Evolutionary conservation across 768 basidiomycete species (phyloP), one percentile per base, ranked within the genome.

Genomic region (Mycena floridula): DNA sequence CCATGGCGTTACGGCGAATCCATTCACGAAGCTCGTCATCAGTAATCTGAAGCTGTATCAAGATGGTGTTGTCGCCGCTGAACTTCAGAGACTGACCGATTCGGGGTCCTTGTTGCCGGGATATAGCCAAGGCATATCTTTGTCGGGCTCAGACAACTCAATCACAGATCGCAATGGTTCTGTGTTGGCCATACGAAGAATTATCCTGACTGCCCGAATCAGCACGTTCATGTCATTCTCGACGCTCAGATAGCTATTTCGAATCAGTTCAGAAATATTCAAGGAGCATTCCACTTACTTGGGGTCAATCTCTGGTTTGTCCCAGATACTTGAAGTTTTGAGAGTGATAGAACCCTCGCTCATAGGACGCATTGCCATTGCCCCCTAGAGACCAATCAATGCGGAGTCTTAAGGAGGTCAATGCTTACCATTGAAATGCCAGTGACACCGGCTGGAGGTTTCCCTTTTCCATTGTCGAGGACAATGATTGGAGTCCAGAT

Each of bases 151-250:
- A 20, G 48, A 40, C 15, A 50, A 15, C 37, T 42, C 9, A 40
- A 53, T 21, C 38, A 43, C 28, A 50, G 44, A 25, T 36, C 23
- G 25, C 20, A 60, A 43, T 13, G 58, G 52, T 16, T 36, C 37
- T 0, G 52, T 20, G 13, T 54, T 56, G 2, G 49, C 54, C 22
- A 59, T 54, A 3, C 50, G 40, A 9, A 60, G 43, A 7, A 48
- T 40, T 26, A 60, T 49, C 24, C 58, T 54, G 16, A 50, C 43
- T 4, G 45, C 56, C 20, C 46, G 47, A 27, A 54, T 37, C 18
- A 57, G 39, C 16, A 52, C 45, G 2, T 42, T 13, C n/a, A 55
- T 42, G 32, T 60, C 59, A 11, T 42, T 43, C 15, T 40, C 39
- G 37, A 52, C 36, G 18, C 49, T 18, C 12, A 59, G 44, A 43